Conservation (phyloP, 164 flowering plant genomes). For the Chimonanthus salicifolius region DNA sequence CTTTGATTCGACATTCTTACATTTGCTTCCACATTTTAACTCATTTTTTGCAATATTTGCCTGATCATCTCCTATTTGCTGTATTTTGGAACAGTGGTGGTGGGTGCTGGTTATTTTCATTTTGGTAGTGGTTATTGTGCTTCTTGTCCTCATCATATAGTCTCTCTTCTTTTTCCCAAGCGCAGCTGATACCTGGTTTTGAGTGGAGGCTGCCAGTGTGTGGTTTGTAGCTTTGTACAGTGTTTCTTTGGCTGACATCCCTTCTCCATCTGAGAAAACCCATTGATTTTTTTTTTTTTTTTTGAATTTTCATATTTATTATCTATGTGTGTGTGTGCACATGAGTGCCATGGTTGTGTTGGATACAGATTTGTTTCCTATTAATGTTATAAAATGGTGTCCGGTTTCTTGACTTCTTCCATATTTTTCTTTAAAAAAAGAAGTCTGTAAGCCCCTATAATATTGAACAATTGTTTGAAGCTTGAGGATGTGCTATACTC, state of each 20-base stretch:
- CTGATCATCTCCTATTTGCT: neutral
- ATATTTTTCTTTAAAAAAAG: too few relatives aligned
- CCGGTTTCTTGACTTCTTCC: too few relatives aligned
- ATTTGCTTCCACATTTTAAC: neutral
- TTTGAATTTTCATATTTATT: neutral
- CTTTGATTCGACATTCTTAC: neutral
- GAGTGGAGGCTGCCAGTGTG: neutral
- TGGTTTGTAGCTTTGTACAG: neutral
- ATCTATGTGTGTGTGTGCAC: neutral
- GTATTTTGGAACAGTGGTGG: conserved; percentile 10
- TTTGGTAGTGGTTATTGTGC: conserved; percentile 6
- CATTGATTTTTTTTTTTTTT: neutral
- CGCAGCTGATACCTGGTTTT: neutral
- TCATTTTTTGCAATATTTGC: too few relatives aligned
- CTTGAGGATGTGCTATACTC: too few relatives aligned
- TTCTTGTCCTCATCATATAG: conserved; percentile 9
- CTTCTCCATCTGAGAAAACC: neutral
- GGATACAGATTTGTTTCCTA: too few relatives aligned
- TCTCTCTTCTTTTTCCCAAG: neutral
- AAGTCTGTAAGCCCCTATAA: too few relatives aligned
- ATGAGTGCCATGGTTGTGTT: neutral
- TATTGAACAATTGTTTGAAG: too few relatives aligned
- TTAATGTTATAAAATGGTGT: too few relatives aligned
- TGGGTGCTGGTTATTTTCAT: conserved; percentile 9
- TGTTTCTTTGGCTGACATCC: neutral